These are phyloP conservation scores for Colletotrichum sp. DNA, from an alignment of 2,329 filamentous ascomycete genomes.

Conservation along the genomic window DNA sequence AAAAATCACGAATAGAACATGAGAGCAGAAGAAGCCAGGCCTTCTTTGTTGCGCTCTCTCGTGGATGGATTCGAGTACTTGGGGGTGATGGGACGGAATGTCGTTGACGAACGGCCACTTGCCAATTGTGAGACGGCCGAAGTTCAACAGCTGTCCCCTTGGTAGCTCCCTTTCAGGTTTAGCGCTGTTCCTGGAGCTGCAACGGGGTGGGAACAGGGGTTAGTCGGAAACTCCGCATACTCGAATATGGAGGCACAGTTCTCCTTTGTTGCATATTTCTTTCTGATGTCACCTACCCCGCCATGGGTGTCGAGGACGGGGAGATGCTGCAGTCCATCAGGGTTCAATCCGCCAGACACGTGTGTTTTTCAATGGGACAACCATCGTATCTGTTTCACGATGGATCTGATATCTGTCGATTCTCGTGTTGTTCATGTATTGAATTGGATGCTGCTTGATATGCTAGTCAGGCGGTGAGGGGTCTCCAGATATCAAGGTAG, in stretches of 20 bases:
- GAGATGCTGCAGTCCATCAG: background rate
- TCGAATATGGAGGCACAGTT: background rate
- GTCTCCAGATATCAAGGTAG: background rate
- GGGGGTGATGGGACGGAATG: background rate
- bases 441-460: background rate
- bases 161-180: conserved; percentile 22
- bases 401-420: background rate
- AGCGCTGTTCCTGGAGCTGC: background rate
- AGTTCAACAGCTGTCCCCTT: conserved; percentile 31
- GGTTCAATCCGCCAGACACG: background rate
- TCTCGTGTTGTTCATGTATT: background rate
- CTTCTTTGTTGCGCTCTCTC: conserved; percentile 15
- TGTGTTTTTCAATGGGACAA: background rate
- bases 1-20: background rate
- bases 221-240: background rate
- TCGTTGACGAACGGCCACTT: background rate
- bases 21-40: background rate
- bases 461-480: background rate
- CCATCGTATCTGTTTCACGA: background rate
- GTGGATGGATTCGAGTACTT: background rate
- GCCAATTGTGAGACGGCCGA: conserved; percentile 7
- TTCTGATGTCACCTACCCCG: background rate
- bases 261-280: background rate
- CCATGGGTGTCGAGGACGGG: background rate
- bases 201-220: background rate